Base-by-base conservation (phyloP, 306 rosid species). In the Datisca glomerata region DNA sequence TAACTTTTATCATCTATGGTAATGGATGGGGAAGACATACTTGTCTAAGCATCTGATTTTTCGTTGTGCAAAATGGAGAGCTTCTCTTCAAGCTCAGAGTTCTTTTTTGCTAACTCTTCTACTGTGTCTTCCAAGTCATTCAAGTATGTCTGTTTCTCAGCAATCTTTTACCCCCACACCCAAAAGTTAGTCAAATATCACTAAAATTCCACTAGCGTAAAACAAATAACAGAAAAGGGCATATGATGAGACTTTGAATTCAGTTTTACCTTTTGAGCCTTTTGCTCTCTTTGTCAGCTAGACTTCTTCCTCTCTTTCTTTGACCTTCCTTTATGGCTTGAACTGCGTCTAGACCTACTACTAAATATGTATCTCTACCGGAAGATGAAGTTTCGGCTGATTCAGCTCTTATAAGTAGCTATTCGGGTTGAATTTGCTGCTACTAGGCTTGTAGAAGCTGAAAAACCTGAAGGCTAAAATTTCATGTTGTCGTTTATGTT, bases 41-140 rank as follows among this genome's bases (percentile, higher is more conserved):
- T 11, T 84, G 91, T 80, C 98, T 78, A 20, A 89, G 93, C 98
- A 89, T 89, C 68, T 89, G 98, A 63, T 80, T 89, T n/a, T 78
- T 89, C 98, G 43, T 89, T 89, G 70, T 78, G 95, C 69, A 84
- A 63, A 51, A 93, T 89, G 42, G 92, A 84, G 21, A 84, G 65
- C 51, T 56, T 89, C 67, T 84, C 98, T 50, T 80, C 79, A 24
- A 80, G 72, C 71, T 84, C 96, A 8, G 92, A 68, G 43, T 89
- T 89, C 67, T 80, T 82, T 56, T 59, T 66, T 74, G 80, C 95
- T 55, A 80, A 73, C 39, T 84, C 85, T 39, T 67, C 68, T 17
- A 85, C 93, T 47, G 60, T 66, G 6, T 61, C 56, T 75, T 89
- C 95, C 84, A 89, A 70, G 29, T 84, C 98, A 48, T 7, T 66